phyloP scores from a whole-genome alignment of 75 land plant genomes.

The Cupressus sempervirens region DNA sequence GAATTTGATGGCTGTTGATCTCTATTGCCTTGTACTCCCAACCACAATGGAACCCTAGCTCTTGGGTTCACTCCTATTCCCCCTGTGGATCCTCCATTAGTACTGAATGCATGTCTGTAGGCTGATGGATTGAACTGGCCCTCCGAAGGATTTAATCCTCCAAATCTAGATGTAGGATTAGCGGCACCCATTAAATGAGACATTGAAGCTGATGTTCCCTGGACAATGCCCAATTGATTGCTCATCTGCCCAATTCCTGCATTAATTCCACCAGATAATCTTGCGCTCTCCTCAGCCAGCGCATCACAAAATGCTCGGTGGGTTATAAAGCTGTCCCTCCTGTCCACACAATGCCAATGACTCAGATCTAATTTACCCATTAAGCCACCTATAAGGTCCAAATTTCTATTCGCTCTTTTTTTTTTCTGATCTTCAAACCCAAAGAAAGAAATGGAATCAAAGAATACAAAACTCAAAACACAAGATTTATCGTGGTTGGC shows the following conservation, averaged over 20 bases:
- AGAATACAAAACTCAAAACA: too few relatives aligned
- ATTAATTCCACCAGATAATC: slow-evolving; percentile 24
- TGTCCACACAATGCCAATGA: slow-evolving; percentile 17
- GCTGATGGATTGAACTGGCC: background rate
- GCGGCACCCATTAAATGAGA: background rate
- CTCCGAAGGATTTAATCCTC: background rate
- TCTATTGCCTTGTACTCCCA: slow-evolving; percentile 25
- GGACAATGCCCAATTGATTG: background rate
- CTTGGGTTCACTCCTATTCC: slow-evolving; percentile 9
- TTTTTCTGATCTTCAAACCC: background rate
- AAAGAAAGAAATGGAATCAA: too few relatives aligned
- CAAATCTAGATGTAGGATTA: background rate
- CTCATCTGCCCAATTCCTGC: background rate
- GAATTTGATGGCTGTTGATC: background rate
- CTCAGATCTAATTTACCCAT: background rate
- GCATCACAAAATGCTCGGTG: slow-evolving; percentile 77
- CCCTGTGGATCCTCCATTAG: background rate
- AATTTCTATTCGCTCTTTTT: background rate
- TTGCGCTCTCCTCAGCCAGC: slow-evolving; percentile 65
- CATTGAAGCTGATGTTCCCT: background rate
- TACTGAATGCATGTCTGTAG: background rate
- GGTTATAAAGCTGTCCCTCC: slow-evolving; percentile 76
- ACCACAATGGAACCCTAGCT: slow-evolving; percentile 29
- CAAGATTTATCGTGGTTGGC: too few relatives aligned
- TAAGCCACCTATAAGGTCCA: too few relatives aligned